These are phyloP conservation scores for Viola pubescens DNA, from an alignment of 441 rosid genomes.

Conservation along the genomic window DNA sequence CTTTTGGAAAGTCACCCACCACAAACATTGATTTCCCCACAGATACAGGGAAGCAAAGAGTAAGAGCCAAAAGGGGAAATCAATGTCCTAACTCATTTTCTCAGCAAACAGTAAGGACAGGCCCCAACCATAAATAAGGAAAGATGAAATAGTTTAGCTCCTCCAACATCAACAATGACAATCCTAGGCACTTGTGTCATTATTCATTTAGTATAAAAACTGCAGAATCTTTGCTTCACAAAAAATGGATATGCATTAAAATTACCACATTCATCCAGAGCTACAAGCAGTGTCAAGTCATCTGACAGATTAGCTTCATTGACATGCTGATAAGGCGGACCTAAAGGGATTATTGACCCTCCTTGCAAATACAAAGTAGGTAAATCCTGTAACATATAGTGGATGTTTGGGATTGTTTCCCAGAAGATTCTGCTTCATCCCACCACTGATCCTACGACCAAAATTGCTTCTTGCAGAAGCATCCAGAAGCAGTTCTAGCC, in stretches of 20 bases:
- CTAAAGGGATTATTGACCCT: conserved; percentile 72
- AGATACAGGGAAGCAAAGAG: neutral
- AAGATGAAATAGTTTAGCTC: neutral
- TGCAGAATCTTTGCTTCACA: neutral
- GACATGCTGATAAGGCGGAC: conserved; percentile 64
- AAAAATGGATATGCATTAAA: conserved; percentile 14
- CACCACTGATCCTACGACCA: no score
- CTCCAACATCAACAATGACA: no score
- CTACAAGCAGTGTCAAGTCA: conserved; percentile 71
- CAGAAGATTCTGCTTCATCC: no score
- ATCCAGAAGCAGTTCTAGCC: no score
- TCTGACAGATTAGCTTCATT: conserved; percentile 58
- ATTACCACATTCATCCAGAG: conserved; percentile 85
- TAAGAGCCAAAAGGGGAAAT: neutral
- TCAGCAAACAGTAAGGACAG: neutral
- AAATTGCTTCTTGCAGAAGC: no score
- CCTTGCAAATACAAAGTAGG: conserved; percentile 85
- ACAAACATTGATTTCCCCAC: neutral
- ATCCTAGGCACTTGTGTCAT: no score
- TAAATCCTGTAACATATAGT: conserved; percentile 52
- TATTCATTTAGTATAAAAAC: neutral
- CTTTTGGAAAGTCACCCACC: neutral
- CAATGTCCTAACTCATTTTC: neutral
- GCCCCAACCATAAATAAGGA: neutral
- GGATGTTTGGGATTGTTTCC: neutral